Base-by-base conservation (phyloP, 192 early-diverging fungal genomes). In the Coemansia pectinata region DNA sequence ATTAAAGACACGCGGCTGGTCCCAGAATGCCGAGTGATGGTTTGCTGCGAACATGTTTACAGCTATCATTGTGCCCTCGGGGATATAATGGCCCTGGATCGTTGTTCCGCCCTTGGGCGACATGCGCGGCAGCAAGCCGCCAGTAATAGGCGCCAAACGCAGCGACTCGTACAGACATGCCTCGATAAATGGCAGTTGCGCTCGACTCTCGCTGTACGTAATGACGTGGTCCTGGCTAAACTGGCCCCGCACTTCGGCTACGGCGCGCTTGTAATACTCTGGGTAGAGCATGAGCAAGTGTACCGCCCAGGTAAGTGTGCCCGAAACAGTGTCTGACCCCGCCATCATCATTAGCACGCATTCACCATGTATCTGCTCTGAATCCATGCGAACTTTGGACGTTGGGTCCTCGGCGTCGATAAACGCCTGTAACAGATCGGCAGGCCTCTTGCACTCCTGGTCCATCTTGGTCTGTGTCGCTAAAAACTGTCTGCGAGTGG, bases 361-460 rank as follows among this genome's bases (percentile, higher is more conserved):
- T 53, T 83, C 81, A 42, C 70, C 68, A 42, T 76, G 74, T 15
- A 81, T 77, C 59, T 81, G 79, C 21, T 66, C 70, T 29, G 72
- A 74, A 42, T 58, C 58, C 79, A 82, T 82, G 19, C 69, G 71
- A 10, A 74, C 67, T 31, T 76, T 78, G 44, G 81, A 78, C 69
- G 70, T 62, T 17, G 81, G 77, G 38, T 83, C 77, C 42, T 78
- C 81, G 0, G 77, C 81, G 25, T 83, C 77, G n/a, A 83, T 79
- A 40, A 83, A 83, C 17, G 77, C 81, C 39, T 83, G 81, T 21
- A 83, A 52, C 31, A 83, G 65, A 42, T 83, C 77, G 12, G 65
- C 65, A 0, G 79, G 79, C n/a, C 36, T 60, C 12, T 66, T 45
- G n/a, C 65, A 6, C 15, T 45, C 33, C 1, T 15, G 15, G 14